Evolutionary conservation across 768 basidiomycete species (phyloP), one percentile per base, ranked within the genome.

Genomic region (Suillus hirtellus): DNA sequence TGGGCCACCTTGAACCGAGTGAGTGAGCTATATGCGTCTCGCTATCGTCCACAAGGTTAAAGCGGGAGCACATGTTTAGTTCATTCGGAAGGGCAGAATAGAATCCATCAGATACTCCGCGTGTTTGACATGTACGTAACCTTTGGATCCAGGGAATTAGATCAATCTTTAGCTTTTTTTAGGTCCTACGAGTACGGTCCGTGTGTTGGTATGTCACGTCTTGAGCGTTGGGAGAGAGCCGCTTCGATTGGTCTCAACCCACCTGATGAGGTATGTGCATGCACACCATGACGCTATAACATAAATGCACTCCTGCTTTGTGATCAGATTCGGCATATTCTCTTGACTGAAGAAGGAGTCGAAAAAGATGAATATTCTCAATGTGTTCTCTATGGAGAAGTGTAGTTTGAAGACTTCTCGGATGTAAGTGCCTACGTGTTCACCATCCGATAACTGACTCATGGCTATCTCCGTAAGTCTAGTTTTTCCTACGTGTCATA

Each of bases 151-250:
- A 11, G 12, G 27, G 34, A 31, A 2, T 24, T 43, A n/a, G 12
- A 12, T 44, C 40, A 21, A 50, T 62, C 24, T 53, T 66, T 54
- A 62, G 14, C 12, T 60, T 46, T 15, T 31, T 10, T 31, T 55
- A 92, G 90, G 72, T 84, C 87, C 2, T 89, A 89, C 62, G 86
- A 92, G 66, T 95, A 87, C 70, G 93, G 93, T 0, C 93, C 92
- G 3, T 92, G 89, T 66, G 77, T 89, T 24, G 90, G 92, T 0
- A 82, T 93, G 60, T 84, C 87, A n/a, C 86, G 95, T 35, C 76
- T 96, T 15, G 87, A 95, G 65, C 81, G 96, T 44, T 98, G 95
- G 93, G 85, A 95, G 70, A 82, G 95, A 56, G 96, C 96, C 0
- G 73, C 87, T 34, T 81, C 82, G 11, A 79, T 96, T 52, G 93